Conservation (phyloP, 345 rosid genomes). For the Eucalyptus guilfoylei region DNA sequence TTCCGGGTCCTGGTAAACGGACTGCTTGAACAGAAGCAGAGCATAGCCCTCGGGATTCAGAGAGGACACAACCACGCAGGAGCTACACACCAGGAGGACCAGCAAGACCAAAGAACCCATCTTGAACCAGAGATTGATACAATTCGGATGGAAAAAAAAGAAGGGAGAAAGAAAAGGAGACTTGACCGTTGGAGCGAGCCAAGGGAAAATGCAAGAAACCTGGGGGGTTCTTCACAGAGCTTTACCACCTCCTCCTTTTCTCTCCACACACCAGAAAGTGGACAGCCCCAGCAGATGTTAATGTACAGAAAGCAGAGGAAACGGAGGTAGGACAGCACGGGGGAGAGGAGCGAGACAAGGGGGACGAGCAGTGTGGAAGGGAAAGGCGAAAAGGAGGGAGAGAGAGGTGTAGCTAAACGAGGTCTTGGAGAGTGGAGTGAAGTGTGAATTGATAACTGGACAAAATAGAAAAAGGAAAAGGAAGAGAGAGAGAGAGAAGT, state of each 20-base stretch:
- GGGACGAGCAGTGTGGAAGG: neutral
- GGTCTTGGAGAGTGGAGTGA: neutral
- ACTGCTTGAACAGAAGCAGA: conserved; percentile 61
- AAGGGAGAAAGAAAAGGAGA: neutral
- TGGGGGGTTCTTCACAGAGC: neutral
- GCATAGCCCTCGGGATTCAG: conserved; percentile 67
- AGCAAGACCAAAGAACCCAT: conserved; percentile 24
- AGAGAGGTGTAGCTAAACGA: neutral
- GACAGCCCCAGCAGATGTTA: neutral
- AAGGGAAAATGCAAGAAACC: neutral
- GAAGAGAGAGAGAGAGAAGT: neutral
- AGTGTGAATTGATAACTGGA: neutral
- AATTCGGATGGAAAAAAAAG: neutral
- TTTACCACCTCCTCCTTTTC: neutral
- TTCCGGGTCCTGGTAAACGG: conserved; percentile 59
- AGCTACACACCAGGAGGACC: conserved; percentile 15
- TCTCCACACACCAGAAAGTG: neutral
- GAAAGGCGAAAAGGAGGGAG: neutral
- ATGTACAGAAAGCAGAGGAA: neutral
- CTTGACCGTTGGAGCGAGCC: conserved; percentile 10
- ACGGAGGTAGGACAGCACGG: neutral
- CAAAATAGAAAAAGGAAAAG: neutral
- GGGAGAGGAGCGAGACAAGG: neutral
- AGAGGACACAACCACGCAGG: conserved; percentile 2
- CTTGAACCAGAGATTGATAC: neutral